phyloP scores from a whole-genome alignment of 2,329 filamentous ascomycete genomes.

The Alternaria atra region DNA sequence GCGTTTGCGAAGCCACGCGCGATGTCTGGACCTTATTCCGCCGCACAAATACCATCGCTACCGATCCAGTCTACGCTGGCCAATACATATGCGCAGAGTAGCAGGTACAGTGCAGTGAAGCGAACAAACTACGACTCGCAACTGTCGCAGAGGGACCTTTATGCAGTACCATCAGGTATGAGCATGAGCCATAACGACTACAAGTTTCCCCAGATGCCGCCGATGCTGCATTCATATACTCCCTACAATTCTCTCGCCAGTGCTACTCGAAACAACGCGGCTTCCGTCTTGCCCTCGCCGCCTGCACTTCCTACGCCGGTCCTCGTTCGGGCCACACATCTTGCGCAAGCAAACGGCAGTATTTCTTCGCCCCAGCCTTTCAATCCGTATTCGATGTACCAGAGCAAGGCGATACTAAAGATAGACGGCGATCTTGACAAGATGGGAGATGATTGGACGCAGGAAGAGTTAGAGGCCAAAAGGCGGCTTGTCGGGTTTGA shows the following conservation, averaged over 20 bases:
- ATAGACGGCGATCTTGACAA: conserved; percentile 83
- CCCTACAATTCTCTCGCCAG: conserved; percentile 57
- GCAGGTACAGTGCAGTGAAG: conserved; percentile 52
- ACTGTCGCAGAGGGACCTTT: conserved; percentile 47
- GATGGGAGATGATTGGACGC: conserved; percentile 85
- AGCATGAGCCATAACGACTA: conserved; percentile 39
- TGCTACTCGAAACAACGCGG: conserved; percentile 53
- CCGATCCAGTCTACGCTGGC: conserved; percentile 50
- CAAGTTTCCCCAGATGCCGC: conserved; percentile 49
- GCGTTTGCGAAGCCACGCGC: conserved; percentile 46
- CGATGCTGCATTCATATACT: conserved; percentile 47
- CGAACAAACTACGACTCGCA: conserved; percentile 42
- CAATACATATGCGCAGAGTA: conserved; percentile 46
- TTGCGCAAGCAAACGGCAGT: conserved; percentile 62
- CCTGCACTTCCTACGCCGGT: conserved; percentile 62
- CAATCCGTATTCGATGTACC: conserved; percentile 82
- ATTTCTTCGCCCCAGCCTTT: conserved; percentile 59
- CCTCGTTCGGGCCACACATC: conserved; percentile 72
- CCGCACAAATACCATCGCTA: conserved; percentile 49
- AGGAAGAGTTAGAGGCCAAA: conserved; percentile 80
- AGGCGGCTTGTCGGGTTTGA: conserved; percentile 89
- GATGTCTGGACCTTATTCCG: conserved; percentile 44
- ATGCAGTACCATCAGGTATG: conserved; percentile 44
- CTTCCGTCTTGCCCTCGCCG: conserved; percentile 57
- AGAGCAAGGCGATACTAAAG: conserved; percentile 81